Percentiles rank a stretch among this genome's conserved stretches.
Evolutionary conservation across 306 rosid genomes (phyloP).

Genomic region (Vigna trinervia): DNA sequence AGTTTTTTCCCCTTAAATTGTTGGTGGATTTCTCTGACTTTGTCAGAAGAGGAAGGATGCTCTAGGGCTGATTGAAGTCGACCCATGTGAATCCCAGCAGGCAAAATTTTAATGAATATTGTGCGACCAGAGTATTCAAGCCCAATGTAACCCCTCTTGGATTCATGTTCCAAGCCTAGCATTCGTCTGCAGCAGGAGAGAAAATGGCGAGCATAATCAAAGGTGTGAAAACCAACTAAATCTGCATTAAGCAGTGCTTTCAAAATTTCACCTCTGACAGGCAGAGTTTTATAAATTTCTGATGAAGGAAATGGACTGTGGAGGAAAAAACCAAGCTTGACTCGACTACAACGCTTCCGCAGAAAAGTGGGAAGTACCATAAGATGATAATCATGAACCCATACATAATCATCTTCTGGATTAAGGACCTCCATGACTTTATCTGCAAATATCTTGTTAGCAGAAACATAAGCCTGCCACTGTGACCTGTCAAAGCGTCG

Average conservation of each 20-base stretch:
- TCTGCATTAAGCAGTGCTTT: conserved; percentile 78
- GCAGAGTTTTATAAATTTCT: conserved; percentile 77
- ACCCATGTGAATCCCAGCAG: conserved; percentile 88
- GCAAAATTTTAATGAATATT: conserved; percentile 71
- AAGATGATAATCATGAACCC: conserved; percentile 97
- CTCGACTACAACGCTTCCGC: conserved; percentile 61
- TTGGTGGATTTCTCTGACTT: conserved; percentile 63
- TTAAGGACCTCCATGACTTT: conserved; percentile 81
- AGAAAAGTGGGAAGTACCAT: conserved; percentile 92
- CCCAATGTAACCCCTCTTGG: conserved; percentile 80
- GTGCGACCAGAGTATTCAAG: conserved; percentile 89
- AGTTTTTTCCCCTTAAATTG: conserved; percentile 65
- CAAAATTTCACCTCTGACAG: conserved; percentile 83
- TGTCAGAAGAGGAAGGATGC: conserved; percentile 59
- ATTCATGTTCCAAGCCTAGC: conserved; percentile 80
- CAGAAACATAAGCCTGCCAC: conserved; percentile 93
- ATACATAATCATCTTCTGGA: conserved; percentile 76
- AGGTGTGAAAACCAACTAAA: conserved; percentile 87
- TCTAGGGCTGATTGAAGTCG: conserved; percentile 66
- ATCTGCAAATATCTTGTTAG: conserved; percentile 79
- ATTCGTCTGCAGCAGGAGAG: conserved; percentile 82
- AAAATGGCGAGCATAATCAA: conserved; percentile 93
- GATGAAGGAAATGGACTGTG: conserved; percentile 91
- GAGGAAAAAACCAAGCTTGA: conserved; percentile 87
- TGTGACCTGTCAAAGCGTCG: conserved; percentile 71